Evolutionary conservation across 2,329 filamentous ascomycete species (phyloP), one percentile per base, ranked within the genome.

Genomic region (Coniochaeta sp.): DNA sequence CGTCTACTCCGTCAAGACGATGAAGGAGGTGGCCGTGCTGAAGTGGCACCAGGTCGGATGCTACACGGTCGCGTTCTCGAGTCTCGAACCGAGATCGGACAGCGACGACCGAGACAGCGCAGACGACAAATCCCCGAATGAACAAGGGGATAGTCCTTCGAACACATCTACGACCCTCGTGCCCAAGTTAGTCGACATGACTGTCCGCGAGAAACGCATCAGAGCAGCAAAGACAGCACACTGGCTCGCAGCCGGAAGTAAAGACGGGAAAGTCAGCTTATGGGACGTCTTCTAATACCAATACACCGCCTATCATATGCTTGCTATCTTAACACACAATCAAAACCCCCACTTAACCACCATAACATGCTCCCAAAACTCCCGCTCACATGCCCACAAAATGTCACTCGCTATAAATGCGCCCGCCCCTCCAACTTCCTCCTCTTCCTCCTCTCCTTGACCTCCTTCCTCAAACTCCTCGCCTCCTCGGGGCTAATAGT

Each of bases 21-120:
- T 97, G 75, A 88, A 86, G 62, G 91, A 97, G 67, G 69, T 97
- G 10, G 94, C 92, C 0, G 90, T 96, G 51, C 71, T 97, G 56
- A 95, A 95, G 68, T 97, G 92, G 92, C 94, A 97, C 68, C 84
- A 86, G 59, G 86, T 88, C 28, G 91, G 91, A 1, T 91, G 89
- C 57, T 96, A 94, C 69, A 81, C 89, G 3, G 78, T 89, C 16
- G 85, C 82, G 1, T 95, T 97, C 71, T 85, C 81, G 1, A 61
- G 69, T 22, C 58, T 82, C 18, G 56, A 33, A 6, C 42, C 30
- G n/a, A n/a, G n/a, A n/a, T n/a, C n/a, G 18, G 18, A 50, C 16
- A 38, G 10, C 13, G 52, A 42, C 27, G 49, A 26, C 18, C 51
- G 45, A 33, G 33, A 16, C 6, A 16, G 27, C 14, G 18, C 27